Conservation (phyloP, 176 grass and related monocot genomes). For the Neostapfia colusana region DNA sequence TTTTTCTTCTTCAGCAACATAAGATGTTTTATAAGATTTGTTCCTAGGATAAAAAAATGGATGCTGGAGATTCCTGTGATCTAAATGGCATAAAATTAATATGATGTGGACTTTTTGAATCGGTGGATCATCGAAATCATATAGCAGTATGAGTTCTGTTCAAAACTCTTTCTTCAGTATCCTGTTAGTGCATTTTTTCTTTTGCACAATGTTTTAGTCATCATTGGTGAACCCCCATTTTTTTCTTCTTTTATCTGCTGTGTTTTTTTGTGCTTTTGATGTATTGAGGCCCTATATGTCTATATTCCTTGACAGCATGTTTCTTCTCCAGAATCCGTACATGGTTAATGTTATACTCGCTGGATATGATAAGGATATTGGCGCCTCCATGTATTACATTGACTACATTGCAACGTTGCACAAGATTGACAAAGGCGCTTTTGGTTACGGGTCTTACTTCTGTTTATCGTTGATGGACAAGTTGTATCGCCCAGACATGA, state of each 20-base stretch:
- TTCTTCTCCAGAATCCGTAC: constrained; percentile 68
- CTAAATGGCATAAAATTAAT: not conserved
- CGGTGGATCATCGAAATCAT: not conserved
- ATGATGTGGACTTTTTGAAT: not conserved
- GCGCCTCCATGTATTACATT: constrained; percentile 88
- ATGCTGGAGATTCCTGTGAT: not conserved
- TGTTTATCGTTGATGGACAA: constrained; percentile 84
- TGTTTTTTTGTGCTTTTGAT: not conserved
- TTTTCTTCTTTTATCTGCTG: not conserved
- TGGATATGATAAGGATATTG: constrained; percentile 75
- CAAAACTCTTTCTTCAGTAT: not conserved
- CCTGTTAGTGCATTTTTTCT: not conserved
- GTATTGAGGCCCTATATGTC: not conserved
- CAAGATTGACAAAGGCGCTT: constrained; percentile 92
- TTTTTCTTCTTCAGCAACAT: not conserved
- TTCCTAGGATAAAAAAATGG: not conserved
- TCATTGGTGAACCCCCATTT: not conserved
- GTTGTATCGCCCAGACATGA: constrained; percentile 70
- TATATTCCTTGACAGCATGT: not conserved
- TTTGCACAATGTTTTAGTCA: not conserved
- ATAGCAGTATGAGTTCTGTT: no score
- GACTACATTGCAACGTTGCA: constrained; percentile 91
- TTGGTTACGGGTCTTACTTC: constrained; percentile 83
- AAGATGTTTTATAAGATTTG: not conserved
- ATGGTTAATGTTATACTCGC: constrained; percentile 79